Conservation (phyloP, 1,139 yeast genomes). For the Diutina pseudorugosa region DNA sequence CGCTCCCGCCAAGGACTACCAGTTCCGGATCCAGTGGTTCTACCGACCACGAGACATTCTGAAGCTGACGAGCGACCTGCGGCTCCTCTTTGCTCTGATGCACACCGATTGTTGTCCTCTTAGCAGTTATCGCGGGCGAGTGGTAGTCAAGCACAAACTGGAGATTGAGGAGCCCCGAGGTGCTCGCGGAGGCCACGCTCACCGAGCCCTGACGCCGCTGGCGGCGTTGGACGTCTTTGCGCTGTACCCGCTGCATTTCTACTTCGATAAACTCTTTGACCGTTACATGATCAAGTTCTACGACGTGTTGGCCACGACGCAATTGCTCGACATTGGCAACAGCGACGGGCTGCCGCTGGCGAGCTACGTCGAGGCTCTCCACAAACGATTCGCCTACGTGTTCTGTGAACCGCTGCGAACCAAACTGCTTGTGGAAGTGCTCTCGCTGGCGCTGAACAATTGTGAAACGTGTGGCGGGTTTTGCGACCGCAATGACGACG, state of each 20-base stretch:
- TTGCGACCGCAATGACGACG: constrained; percentile 39
- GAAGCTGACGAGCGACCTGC: constrained; percentile 53
- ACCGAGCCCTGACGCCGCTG: constrained; percentile 11
- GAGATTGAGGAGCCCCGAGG: constrained; percentile 39
- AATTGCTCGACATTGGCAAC: constrained; percentile 31
- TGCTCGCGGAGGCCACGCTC: constrained; percentile 6
- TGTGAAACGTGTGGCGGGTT: constrained; percentile 76
- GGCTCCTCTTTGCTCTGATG: constrained; percentile 74
- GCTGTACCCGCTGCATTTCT: constrained; percentile 56
- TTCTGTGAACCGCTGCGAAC: constrained; percentile 66
- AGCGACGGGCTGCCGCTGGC: constrained; percentile 41
- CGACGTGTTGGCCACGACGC: constrained; percentile 40
- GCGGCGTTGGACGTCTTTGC: constrained; percentile 36
- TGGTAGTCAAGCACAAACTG: constrained; percentile 53
- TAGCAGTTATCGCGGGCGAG: constrained; percentile 63
- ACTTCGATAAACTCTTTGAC: constrained; percentile 80
- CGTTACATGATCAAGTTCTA: constrained; percentile 76
- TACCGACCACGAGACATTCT: constrained; percentile 83
- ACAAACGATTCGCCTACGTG: constrained; percentile 59
- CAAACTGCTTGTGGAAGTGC: constrained; percentile 42
- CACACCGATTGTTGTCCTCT: constrained; percentile 81
- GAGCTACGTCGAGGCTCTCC: constrained; percentile 49
- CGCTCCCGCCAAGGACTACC: constrained; percentile 14
- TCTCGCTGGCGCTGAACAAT: constrained; percentile 13
- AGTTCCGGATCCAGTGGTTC: constrained; percentile 79